phyloP scores from a whole-genome alignment of 257 asterid genomes.

The Capsicum baccatum region DNA sequence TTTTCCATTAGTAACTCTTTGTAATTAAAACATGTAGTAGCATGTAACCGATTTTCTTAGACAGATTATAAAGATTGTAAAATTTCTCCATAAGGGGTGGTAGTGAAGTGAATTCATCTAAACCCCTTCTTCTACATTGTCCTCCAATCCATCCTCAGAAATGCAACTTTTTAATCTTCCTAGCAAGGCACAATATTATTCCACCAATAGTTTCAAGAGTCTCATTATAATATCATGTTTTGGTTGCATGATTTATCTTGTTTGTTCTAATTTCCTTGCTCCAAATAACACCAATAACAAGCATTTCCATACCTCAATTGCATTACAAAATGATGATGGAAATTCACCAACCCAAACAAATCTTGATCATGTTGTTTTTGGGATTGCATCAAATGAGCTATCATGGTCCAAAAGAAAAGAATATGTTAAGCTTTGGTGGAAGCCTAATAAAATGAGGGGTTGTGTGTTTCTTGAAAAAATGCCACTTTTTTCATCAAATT shows the following conservation, averaged over 20 bases:
- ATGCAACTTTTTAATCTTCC: constrained; percentile 47
- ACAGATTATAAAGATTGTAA: neutral
- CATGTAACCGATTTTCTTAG: constrained; percentile 9
- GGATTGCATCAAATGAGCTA: constrained; percentile 63
- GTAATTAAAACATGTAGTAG: neutral
- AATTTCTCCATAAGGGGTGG: neutral
- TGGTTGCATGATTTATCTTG: constrained; percentile 40
- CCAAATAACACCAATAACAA: constrained; percentile 36
- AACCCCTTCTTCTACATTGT: neutral
- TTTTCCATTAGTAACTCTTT: neutral
- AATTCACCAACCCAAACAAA: constrained; percentile 45
- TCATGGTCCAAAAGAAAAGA: constrained; percentile 63
- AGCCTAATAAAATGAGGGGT: constrained; percentile 64
- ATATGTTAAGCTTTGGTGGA: constrained; percentile 78
- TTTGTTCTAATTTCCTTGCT: constrained; percentile 40
- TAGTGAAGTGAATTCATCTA: neutral
- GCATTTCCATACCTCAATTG: constrained; percentile 31
- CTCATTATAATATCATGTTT: constrained; percentile 42
- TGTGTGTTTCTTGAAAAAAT: constrained; percentile 69
- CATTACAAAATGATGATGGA: constrained; percentile 27
- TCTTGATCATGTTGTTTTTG: constrained; percentile 72
- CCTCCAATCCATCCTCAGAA: neutral
- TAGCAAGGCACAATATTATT: constrained; percentile 35
- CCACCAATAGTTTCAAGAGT: constrained; percentile 37
- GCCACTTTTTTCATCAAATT: constrained; percentile 38